Base-by-base conservation (phyloP, 2,329 filamentous ascomycete genomes). In the Cladosporium phlei region DNA sequence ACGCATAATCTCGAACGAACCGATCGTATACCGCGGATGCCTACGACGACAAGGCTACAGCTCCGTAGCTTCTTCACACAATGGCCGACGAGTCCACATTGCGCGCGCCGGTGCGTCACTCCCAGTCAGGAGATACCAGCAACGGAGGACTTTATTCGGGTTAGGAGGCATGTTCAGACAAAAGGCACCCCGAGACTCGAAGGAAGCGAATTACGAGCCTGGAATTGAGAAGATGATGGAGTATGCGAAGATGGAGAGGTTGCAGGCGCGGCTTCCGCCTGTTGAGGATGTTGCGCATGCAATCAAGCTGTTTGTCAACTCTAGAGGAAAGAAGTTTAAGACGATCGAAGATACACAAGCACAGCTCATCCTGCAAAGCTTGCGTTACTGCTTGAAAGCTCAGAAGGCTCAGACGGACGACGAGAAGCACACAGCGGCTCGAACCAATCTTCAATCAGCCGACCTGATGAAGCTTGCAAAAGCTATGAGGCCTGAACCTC, bases 181-280 rank as follows among this genome's bases (percentile, higher is more conserved):
- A 3, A 75, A 80, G 14, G 32, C 46, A 21, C 74, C 79, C 46
- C 64, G 63, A 49, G 70, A 77, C 47, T 66, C 82, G 33, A 83
- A 80, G 62, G 73, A 79, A 17, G 73, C 82, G 40, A 75, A 82
- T 56, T 70, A 82, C 50, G 85, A 82, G 58, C 85, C 80, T 0
- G 89, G 88, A 44, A 78, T 89, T 59, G 79, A 81, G 53, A 77
- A 76, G 12, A 79, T 95, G 69, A 77, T 86, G 57, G 77, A 86
- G 49, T 77, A 88, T 63, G 72, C 78, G 43, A 78, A 79, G 55
- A 77, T 80, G 50, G 69, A 83, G 55, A 73, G 77, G 42, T 76
- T 86, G 47, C 75, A 78, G 42, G 72, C 82, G 27, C 78, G 88
- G 25, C 77, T 80, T 8, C 88, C 87, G 12, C 66, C 78, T 0